A percentile compares a stretch with the other conserved stretches of the same genome.
Conservation (phyloP, 2,329 filamentous ascomycete genomes). For the Sporothrix inflata region DNA sequence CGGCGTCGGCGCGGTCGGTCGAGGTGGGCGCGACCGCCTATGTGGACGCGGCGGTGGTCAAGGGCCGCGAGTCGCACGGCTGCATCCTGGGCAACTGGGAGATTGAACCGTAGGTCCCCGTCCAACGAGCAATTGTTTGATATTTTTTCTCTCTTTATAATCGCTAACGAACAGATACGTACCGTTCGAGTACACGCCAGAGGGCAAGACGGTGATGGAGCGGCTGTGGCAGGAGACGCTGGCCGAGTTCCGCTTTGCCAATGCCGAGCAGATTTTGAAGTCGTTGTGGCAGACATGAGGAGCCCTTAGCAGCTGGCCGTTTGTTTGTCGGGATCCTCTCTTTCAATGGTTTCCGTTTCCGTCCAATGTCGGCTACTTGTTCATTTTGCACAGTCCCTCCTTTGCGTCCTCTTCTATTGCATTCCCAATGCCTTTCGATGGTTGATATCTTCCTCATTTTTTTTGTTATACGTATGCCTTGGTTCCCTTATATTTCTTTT, state of each 20-base stretch:
- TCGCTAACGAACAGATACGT: neutral
- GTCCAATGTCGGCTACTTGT: too few relatives aligned
- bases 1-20: conserved; percentile 4
- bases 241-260: conserved; percentile 19
- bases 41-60: conserved; percentile 21
- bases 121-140: neutral
- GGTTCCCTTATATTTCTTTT: too few relatives aligned
- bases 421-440: too few relatives aligned
- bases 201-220: conserved; percentile 27
- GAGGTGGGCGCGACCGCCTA: conserved; percentile 21
- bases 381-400: too few relatives aligned
- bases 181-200: conserved; percentile 20
- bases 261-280: conserved; percentile 3
- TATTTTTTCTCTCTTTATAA: neutral
- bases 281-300: too few relatives aligned
- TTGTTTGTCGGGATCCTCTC: too few relatives aligned
- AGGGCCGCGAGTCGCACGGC: conserved; percentile 28
- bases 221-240: conserved; percentile 26
- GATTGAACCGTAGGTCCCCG: conserved; percentile 22
- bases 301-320: too few relatives aligned
- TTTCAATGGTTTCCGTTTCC: too few relatives aligned
- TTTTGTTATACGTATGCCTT: too few relatives aligned
- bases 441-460: too few relatives aligned
- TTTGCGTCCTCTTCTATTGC: too few relatives aligned
- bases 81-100: conserved; percentile 27